Conservation (phyloP, 495 filamentous ascomycete genomes). For the Hypoxylon rickii region DNA sequence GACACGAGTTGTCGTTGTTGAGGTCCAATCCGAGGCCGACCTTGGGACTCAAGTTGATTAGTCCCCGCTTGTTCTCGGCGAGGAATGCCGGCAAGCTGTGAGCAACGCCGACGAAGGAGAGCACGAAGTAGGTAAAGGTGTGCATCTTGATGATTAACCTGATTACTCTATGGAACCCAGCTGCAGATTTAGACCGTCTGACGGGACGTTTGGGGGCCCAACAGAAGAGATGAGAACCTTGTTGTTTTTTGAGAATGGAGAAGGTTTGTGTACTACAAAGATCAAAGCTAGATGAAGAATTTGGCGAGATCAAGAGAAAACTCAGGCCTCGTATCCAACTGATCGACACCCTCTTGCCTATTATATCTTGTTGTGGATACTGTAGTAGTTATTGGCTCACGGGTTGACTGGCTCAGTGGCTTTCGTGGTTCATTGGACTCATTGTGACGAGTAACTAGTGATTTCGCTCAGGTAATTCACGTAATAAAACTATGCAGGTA, state of each 20-base stretch:
- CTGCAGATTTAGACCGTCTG: neutral
- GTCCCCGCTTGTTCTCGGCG: slow-evolving; percentile 15
- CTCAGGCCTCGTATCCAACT: neutral
- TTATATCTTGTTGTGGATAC: slow-evolving; percentile 22
- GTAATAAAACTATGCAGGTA: slow-evolving; percentile 29
- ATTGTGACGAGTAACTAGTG: slow-evolving; percentile 11
- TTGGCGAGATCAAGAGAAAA: neutral
- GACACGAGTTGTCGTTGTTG: slow-evolving; percentile 27
- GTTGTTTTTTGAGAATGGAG: slow-evolving; percentile 1
- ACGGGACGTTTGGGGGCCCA: slow-evolving; percentile 4
- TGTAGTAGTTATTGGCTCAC: neutral
- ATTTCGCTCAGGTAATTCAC: slow-evolving; percentile 5
- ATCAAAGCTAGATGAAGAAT: neutral
- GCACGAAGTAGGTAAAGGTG: slow-evolving; percentile 20
- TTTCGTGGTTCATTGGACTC: too few relatives aligned
- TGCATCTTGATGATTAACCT: slow-evolving; percentile 20
- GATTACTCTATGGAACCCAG: neutral
- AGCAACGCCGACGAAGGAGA: slow-evolving; percentile 22
- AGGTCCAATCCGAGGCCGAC: slow-evolving; percentile 8
- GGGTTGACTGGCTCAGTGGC: too few relatives aligned
- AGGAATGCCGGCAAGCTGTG: slow-evolving; percentile 15
- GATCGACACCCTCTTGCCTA: slow-evolving; percentile 29
- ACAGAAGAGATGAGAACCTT: neutral
- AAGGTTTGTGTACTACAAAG: slow-evolving; percentile 1
- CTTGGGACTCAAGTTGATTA: slow-evolving; percentile 24